A percentile compares a stretch with the other conserved stretches of the same genome.
Evolutionary conservation across 129 eudicot species (phyloP).

Genomic region (Rutidosis leptorrhynchoides): DNA sequence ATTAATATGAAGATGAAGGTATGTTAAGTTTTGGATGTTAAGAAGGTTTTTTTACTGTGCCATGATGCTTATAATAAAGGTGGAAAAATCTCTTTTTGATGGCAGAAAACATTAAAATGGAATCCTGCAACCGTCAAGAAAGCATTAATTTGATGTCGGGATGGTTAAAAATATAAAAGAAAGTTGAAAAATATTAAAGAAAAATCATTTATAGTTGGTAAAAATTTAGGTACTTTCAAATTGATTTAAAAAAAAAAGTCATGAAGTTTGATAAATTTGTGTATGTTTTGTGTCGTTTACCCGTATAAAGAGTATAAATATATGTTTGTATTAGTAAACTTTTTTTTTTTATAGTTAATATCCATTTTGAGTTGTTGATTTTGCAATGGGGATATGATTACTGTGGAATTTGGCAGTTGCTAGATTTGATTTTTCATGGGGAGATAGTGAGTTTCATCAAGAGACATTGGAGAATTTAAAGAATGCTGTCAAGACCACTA

Average conservation of each 20-base stretch:
- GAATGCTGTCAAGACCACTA: conserved; percentile 63
- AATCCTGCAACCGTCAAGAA: not conserved
- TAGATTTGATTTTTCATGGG: conserved; percentile 94
- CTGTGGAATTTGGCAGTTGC: conserved; percentile 52
- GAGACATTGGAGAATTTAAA: conserved; percentile 82
- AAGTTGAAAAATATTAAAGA: too few species aligned
- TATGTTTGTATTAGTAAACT: not conserved
- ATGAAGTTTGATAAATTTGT: not conserved
- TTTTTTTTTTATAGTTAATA: too few species aligned
- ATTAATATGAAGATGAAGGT: not conserved
- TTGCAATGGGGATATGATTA: not conserved
- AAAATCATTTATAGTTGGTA: not conserved
- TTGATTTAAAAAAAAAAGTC: not conserved
- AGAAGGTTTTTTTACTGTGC: not conserved
- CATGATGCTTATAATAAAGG: not conserved
- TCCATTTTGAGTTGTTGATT: not conserved
- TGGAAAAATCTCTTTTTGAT: not conserved
- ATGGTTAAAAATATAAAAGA: not conserved
- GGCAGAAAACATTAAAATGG: not conserved
- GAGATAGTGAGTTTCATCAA: conserved; percentile 70
- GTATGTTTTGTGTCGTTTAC: not conserved
- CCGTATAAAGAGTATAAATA: not conserved
- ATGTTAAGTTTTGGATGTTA: not conserved
- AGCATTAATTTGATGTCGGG: not conserved
- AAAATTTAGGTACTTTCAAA: too few species aligned